These are phyloP conservation scores for Neonothopanus nambi DNA, from an alignment of 1,284 basidiomycete species.

Conservation along the genomic window DNA sequence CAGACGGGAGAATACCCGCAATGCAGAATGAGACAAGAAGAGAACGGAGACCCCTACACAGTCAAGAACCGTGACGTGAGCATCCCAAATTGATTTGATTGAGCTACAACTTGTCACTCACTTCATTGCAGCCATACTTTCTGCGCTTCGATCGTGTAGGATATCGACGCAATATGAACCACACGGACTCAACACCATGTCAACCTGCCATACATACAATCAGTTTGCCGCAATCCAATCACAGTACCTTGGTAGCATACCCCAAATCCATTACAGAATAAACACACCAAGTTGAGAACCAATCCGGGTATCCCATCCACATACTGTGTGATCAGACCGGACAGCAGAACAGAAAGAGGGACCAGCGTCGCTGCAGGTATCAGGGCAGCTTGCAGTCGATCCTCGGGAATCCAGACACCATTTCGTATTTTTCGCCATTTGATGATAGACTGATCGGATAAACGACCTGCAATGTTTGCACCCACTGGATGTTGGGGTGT, in stretches of 20 bases:
- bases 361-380: conserved; percentile 22
- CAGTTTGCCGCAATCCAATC: no score
- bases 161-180: conserved; percentile 27
- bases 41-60: conserved; percentile 21
- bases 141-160: conserved; percentile 37
- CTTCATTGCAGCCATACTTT: conserved; percentile 32
- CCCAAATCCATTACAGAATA: conserved; percentile 25
- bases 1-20: conserved; percentile 21
- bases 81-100: background rate
- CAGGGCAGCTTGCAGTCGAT: conserved; percentile 22
- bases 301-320: conserved; percentile 22
- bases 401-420: conserved; percentile 27
- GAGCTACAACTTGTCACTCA: conserved; percentile 13
- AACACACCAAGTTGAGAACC: conserved; percentile 18
- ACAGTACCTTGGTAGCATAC: no score
- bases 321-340: conserved; percentile 21
- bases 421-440: conserved; percentile 11
- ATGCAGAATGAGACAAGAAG: conserved; percentile 19
- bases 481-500: background rate
- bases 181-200: conserved; percentile 25
- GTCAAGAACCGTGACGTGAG: background rate
- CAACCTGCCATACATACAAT: conserved; percentile 21
- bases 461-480: background rate
- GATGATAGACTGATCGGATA: background rate
- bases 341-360: conserved; percentile 21